Conservation (phyloP, 1,139 yeast species). For the Blastobotrys capitulatus region DNA sequence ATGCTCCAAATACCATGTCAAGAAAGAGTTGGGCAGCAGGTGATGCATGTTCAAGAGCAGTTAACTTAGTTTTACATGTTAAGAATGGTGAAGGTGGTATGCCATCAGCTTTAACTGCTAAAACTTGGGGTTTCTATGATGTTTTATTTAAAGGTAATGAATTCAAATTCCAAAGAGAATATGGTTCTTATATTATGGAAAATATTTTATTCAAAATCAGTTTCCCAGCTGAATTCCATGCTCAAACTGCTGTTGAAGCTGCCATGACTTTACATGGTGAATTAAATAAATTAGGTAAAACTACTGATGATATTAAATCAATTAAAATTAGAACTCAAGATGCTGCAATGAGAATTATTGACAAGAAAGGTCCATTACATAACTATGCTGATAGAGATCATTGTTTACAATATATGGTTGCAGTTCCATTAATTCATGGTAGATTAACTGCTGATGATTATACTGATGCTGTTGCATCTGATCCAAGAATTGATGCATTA, state of each 20-base stretch:
- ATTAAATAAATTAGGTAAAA: conserved; percentile 39
- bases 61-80: conserved; percentile 48
- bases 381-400: conserved; percentile 61
- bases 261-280: conserved; percentile 42
- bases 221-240: conserved; percentile 62
- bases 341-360: conserved; percentile 54
- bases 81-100: conserved; percentile 51
- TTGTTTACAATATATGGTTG: conserved; percentile 58
- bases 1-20: conserved; percentile 58
- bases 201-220: conserved; percentile 55
- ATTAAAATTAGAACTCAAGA: conserved; percentile 52
- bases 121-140: conserved; percentile 58
- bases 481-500: conserved; percentile 47
- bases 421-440: conserved; percentile 50
- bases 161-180: conserved; percentile 48
- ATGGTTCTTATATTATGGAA: conserved; percentile 59
- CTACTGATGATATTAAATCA: conserved; percentile 44
- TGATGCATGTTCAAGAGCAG: conserved; percentile 57
- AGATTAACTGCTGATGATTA: conserved; percentile 54
- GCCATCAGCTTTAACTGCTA: conserved; percentile 52
- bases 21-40: conserved; percentile 67
- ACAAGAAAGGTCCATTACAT: conserved; percentile 52
- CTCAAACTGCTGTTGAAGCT: conserved; percentile 61
- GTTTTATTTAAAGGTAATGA: conserved; percentile 49
- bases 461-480: conserved; percentile 45